Conservation (phyloP, 148 eudicot genomes). For the Rheum nobile region DNA sequence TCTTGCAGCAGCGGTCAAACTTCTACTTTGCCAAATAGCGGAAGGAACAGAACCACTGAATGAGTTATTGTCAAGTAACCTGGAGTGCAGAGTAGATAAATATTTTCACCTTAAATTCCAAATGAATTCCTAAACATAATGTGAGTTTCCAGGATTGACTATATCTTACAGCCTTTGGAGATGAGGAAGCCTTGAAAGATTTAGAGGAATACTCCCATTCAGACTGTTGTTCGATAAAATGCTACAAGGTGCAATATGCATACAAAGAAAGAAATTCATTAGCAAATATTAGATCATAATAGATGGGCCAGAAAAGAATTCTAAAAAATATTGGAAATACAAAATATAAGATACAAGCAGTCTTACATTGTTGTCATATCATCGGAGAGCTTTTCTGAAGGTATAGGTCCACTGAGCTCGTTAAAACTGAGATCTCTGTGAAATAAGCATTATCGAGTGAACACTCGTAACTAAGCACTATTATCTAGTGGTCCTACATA, state of each 20-base stretch:
- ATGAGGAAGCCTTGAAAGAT: slow-evolving; percentile 47
- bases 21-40: slow-evolving; percentile 50
- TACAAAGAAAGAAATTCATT: neutral
- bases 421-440: slow-evolving; percentile 76
- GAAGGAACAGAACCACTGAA: slow-evolving; percentile 59
- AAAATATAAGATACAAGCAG: neutral
- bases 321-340: neutral
- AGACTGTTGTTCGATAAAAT: slow-evolving; percentile 56
- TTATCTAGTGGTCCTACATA: neutral
- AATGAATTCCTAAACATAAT: neutral
- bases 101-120: neutral
- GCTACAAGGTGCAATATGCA: slow-evolving; percentile 26
- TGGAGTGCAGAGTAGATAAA: slow-evolving; percentile 10
- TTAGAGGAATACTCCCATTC: slow-evolving; percentile 63
- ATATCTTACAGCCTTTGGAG: slow-evolving; percentile 71
- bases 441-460: neutral
- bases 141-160: neutral
- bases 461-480: neutral
- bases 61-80: slow-evolving; percentile 51
- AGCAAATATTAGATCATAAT: neutral
- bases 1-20: slow-evolving; percentile 32
- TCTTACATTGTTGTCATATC: slow-evolving; percentile 72
- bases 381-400: slow-evolving; percentile 46
- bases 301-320: neutral
- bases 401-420: slow-evolving; percentile 59